Conservation (phyloP, 306 rosid genomes). For the Trifolium dubium region DNA sequence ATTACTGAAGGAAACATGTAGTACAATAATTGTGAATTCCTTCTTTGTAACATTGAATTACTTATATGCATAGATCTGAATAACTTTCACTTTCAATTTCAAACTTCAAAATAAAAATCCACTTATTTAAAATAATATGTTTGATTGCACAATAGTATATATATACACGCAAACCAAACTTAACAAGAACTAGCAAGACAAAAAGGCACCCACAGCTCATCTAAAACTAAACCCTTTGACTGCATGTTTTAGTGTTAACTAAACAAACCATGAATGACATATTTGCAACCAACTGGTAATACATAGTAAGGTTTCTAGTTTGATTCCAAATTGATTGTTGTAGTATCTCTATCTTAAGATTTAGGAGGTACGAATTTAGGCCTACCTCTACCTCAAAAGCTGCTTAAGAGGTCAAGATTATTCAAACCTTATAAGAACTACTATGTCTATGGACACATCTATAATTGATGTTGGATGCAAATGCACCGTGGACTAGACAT, state of each 20-base stretch:
- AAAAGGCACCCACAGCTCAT: constrained; percentile 6
- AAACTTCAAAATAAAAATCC: constrained; percentile 27
- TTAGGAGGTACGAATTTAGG: background rate
- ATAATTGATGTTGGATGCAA: background rate
- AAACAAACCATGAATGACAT: constrained; percentile 2
- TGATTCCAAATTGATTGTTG: background rate
- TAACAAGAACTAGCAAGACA: constrained; percentile 7
- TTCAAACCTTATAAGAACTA: background rate
- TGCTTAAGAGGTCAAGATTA: background rate
- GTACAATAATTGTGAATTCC: constrained; percentile 4
- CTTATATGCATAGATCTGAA: constrained; percentile 1
- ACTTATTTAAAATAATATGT: background rate
- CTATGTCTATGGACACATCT: background rate
- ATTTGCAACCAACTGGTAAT: background rate
- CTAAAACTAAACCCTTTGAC: background rate
- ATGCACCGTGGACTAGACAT: background rate
- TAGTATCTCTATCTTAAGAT: background rate
- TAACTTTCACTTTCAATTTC: constrained; percentile 33
- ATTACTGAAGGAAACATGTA: background rate
- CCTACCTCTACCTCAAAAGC: background rate
- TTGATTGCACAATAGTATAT: background rate
- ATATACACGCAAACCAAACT: background rate
- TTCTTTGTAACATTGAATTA: constrained; percentile 16
- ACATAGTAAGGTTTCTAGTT: constrained; percentile 3
- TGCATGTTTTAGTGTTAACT: constrained; percentile 3